phyloP scores from a whole-genome alignment of 305 asterid genomes.

The Fraxinus sp. region DNA sequence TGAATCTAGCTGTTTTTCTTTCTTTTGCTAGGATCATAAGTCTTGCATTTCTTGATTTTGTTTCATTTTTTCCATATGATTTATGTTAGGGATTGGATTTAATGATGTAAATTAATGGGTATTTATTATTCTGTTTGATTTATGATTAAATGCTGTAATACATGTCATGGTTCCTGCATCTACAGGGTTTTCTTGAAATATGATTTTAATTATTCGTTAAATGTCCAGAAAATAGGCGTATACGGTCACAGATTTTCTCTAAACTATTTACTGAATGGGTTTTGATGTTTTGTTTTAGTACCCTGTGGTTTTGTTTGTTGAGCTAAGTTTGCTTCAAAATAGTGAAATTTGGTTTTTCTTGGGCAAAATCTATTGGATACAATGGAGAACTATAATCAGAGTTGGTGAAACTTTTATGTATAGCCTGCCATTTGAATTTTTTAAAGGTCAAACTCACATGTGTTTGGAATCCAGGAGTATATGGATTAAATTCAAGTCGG shows the following conservation, averaged over 20 bases:
- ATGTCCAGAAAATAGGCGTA: neutral
- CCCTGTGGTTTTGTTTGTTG: slow-evolving; percentile 1
- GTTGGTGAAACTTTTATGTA: neutral
- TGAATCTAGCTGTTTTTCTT: neutral
- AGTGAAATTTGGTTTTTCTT: slow-evolving; percentile 3
- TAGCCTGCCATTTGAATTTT: slow-evolving; percentile 21
- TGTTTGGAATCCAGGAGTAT: slow-evolving; percentile 49
- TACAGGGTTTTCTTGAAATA: slow-evolving; percentile 2
- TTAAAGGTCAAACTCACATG: slow-evolving; percentile 21
- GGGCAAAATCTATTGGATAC: slow-evolving; percentile 1
- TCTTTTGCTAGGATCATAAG: slow-evolving; percentile 28
- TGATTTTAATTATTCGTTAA: slow-evolving; percentile 19
- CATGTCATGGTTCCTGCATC: slow-evolving; percentile 22
- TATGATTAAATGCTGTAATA: slow-evolving; percentile 11
- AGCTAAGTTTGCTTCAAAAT: slow-evolving; percentile 16
- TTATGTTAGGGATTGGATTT: slow-evolving; percentile 27
- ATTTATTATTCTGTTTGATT: neutral
- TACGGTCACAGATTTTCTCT: slow-evolving; percentile 9
- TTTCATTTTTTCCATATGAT: neutral
- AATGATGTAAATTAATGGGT: slow-evolving; percentile 19
- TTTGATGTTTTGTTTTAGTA: slow-evolving; percentile 3
- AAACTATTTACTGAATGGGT: neutral
- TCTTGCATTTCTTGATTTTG: slow-evolving; percentile 33
- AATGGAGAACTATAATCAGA: neutral
- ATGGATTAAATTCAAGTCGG: slow-evolving; percentile 39